Conservation (phyloP, 1,284 basidiomycete genomes). For the Papiliotrema laurentii region DNA sequence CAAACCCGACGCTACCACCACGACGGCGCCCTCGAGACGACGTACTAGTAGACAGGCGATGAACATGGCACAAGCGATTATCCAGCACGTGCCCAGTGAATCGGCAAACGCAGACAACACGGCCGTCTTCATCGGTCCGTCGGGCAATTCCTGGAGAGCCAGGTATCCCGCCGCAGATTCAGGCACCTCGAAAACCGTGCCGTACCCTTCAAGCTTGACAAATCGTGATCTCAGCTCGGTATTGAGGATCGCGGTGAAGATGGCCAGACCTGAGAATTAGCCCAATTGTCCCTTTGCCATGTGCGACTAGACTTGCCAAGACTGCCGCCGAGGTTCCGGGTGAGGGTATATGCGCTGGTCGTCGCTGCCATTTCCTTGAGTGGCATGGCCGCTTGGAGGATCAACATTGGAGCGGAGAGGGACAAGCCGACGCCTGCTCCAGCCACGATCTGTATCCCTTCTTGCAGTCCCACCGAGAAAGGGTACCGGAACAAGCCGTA, state of each 20-base stretch:
- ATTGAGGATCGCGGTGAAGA: constrained; percentile 39
- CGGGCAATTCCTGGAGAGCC: constrained; percentile 30
- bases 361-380: constrained; percentile 41
- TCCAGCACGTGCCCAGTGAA: constrained; percentile 29
- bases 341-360: constrained; percentile 35
- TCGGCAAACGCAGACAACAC: constrained; percentile 37
- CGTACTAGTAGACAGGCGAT: constrained; percentile 14
- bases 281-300: not conserved
- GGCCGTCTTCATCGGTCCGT: constrained; percentile 17
- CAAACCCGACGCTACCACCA: not conserved
- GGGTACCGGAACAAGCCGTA: constrained; percentile 23
- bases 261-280: constrained; percentile 17
- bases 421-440: constrained; percentile 25
- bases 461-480: constrained; percentile 22
- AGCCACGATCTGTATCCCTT: constrained; percentile 22
- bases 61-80: constrained; percentile 23
- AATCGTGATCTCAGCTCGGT: constrained; percentile 29
- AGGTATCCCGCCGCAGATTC: constrained; percentile 27
- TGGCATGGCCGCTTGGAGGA: constrained; percentile 43
- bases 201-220: constrained; percentile 30
- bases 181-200: constrained; percentile 29
- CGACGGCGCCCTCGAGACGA: not conserved
- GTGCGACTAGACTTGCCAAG: constrained; percentile 18
- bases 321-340: constrained; percentile 25
- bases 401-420: constrained; percentile 24